phyloP scores from a whole-genome alignment of 176 grass and related monocot species.

The Otatea glauca region DNA sequence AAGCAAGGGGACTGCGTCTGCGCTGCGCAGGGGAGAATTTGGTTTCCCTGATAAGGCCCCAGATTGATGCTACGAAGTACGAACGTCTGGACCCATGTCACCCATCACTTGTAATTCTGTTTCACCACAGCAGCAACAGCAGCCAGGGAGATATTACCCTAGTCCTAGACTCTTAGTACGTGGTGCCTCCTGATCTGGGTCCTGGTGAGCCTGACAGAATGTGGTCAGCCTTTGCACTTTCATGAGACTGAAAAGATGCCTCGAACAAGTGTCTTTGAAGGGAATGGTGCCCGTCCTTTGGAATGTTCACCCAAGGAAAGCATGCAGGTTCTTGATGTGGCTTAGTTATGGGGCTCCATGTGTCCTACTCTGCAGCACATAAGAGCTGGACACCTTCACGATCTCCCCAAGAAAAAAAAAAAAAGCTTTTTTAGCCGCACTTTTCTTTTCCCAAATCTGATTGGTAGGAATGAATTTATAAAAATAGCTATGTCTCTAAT shows the following conservation, averaged over 20 bases:
- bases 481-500: too few species aligned
- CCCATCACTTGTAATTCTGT: background rate
- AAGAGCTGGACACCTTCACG: background rate
- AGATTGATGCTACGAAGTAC: background rate
- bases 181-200: background rate
- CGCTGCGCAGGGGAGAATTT: background rate
- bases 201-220: background rate
- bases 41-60: background rate
- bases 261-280: background rate
- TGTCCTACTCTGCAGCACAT: background rate
- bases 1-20: background rate
- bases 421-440: too few species aligned
- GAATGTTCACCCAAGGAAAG: background rate
- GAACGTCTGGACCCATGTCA: too few species aligned
- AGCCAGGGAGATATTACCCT: too few species aligned
- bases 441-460: too few species aligned
- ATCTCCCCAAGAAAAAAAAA: too few species aligned
- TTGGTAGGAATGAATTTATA: too few species aligned
- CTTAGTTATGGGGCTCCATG: background rate
- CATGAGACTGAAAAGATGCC: background rate
- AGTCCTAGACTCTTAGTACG: too few species aligned
- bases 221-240: background rate
- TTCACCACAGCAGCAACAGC: too few species aligned
- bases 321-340: slow-evolving; percentile 21
- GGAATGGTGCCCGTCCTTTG: background rate